Base-by-base conservation (phyloP, 495 filamentous ascomycete species). In the Annulohypoxylon bovei region DNA sequence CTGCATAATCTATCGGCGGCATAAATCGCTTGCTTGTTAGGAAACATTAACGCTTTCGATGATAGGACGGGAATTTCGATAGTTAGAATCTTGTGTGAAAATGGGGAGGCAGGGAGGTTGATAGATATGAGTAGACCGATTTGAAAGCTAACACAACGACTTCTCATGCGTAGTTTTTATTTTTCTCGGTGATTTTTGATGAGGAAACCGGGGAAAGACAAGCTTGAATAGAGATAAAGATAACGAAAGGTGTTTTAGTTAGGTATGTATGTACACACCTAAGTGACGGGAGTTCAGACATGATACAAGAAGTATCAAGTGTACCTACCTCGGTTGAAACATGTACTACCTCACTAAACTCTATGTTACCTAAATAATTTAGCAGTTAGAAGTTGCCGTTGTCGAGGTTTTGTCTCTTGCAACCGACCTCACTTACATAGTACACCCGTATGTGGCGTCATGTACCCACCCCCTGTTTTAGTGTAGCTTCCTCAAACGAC, bases 401-500 rank as follows among this genome's bases (percentile, higher is more conserved):
- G 30, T 32, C 42, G 27, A 61, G 42, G 42, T 30, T 49, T 30
- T 61, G 42, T 12, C 56, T 39, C 9, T 23, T 49, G 2, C 11
- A 37, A n/a, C n/a, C n/a, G n/a, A 37, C 33, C 14, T 37, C 33
- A 37, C 7, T 37, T 7, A 37, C 9, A 37, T 37, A 11, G 33
- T 6, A 61, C n/a, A 44, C 40, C 52, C 53, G 44, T 64, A 57
- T 49, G 61, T 65, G 37, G 67, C 55, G 62, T 65, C 56, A 61
- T 50, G 23, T 14, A 27, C 28, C 46, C 4, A 16, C 18, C 27
- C 30, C 54, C 35, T 53, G 6, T 47, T 46, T 46, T 4, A 27
- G 42, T 42, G 46, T 62, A 68, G 59, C 55, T 47, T 50, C 27
- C n/a, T n/a, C 61, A 70, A 70, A 65, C 60, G 67, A 62, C 54